A percentile compares a stretch with the other conserved stretches of the same genome.
Conservation (phyloP, 148 eudicot species). For the Rhododendron williamsianum region DNA sequence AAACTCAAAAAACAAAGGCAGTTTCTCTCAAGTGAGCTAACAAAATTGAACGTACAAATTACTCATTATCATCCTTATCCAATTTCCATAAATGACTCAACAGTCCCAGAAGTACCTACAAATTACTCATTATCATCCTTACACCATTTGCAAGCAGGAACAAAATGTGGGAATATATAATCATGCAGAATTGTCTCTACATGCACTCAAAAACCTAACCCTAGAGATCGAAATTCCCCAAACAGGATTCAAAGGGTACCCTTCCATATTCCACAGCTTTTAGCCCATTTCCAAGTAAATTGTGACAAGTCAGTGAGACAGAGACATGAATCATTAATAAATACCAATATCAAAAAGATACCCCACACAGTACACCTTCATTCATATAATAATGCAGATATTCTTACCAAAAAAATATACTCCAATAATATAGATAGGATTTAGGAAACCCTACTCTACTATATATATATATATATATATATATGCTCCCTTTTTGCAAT, state of each 20-base stretch:
- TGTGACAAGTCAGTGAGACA: constrained; percentile 8
- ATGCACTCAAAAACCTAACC: not conserved
- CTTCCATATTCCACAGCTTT: not conserved
- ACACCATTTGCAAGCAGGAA: not conserved
- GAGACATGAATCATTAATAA: constrained; percentile 9
- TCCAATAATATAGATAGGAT: not conserved
- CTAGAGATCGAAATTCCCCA: not conserved
- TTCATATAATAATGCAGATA: not conserved
- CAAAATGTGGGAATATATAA: not conserved
- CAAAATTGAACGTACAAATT: not conserved
- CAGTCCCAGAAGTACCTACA: not conserved
- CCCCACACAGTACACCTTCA: not conserved
- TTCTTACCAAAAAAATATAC: not conserved
- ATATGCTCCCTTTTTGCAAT: not conserved
- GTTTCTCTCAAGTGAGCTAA: not conserved
- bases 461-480: too few species aligned
- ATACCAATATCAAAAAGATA: not conserved
- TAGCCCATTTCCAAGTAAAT: constrained; percentile 9
- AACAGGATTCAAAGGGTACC: constrained; percentile 12
- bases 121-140: not conserved
- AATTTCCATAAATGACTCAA: not conserved
- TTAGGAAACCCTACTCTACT: not conserved
- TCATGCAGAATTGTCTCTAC: constrained; percentile 5
- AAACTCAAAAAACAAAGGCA: not conserved
- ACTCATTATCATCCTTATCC: not conserved